Conservation (phyloP, 2,329 filamentous ascomycete genomes). For the Capronia americana region DNA sequence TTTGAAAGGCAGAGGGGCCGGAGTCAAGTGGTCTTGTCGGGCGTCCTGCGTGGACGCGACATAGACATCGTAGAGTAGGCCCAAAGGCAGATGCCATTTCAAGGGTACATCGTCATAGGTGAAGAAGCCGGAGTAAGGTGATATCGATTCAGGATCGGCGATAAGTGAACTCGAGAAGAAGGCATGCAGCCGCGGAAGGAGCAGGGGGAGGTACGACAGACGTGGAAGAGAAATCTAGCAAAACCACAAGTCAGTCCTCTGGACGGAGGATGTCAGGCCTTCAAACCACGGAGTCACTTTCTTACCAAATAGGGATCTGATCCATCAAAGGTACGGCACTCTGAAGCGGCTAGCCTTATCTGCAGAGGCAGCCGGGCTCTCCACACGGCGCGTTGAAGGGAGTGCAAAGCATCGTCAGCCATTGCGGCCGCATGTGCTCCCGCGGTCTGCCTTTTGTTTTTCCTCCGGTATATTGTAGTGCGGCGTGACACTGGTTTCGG, state of each 20-base stretch:
- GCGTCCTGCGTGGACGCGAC: constrained; percentile 43
- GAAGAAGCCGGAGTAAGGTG: constrained; percentile 65
- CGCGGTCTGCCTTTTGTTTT: not conserved
- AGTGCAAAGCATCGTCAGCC: constrained; percentile 26
- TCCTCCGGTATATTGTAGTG: not conserved
- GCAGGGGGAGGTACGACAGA: constrained; percentile 71
- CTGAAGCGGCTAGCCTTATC: constrained; percentile 63
- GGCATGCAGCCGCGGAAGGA: constrained; percentile 66
- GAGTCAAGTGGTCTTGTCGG: constrained; percentile 55
- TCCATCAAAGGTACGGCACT: constrained; percentile 66
- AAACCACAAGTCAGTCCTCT: not conserved
- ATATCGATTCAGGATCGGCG: constrained; percentile 56
- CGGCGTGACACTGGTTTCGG: constrained; percentile 8
- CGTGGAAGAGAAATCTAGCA: constrained; percentile 66
- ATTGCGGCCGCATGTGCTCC: constrained; percentile 17
- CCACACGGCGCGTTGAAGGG: constrained; percentile 55
- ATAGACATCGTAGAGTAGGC: constrained; percentile 73
- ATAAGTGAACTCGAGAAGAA: constrained; percentile 68
- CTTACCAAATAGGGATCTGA: constrained; percentile 66
- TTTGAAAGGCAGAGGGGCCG: constrained; percentile 62
- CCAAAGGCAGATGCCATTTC: constrained; percentile 75
- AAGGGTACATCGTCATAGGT: constrained; percentile 71
- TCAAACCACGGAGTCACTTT: not conserved
- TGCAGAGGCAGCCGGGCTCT: constrained; percentile 65
- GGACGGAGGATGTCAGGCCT: not conserved